These are phyloP conservation scores for Tuber calosporum DNA, from an alignment of 495 filamentous ascomycete species.

Conservation along the genomic window DNA sequence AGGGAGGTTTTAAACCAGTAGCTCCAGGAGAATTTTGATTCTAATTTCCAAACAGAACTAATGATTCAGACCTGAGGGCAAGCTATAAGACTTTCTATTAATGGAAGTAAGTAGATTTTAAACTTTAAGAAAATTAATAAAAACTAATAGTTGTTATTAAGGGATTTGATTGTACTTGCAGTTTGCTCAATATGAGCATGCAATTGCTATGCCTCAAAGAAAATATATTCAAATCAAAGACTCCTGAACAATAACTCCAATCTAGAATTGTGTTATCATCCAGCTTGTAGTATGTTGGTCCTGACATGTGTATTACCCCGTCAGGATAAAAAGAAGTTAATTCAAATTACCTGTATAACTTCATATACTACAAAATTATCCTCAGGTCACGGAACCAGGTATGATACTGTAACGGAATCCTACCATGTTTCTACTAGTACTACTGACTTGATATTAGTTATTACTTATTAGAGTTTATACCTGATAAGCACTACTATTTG, in stretches of 20 bases:
- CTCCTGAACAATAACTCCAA: not conserved
- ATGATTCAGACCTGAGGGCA: not conserved
- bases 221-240: not conserved
- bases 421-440: too few species aligned
- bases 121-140: too few species aligned
- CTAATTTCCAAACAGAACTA: slow-evolving; percentile 3
- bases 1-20: not conserved
- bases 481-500: too few species aligned
- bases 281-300: too few species aligned
- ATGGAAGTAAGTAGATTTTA: not conserved
- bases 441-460: too few species aligned
- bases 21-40: not conserved
- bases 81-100: not conserved
- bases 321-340: not conserved
- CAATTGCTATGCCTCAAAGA: not conserved
- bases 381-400: not conserved
- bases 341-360: not conserved
- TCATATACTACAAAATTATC: not conserved
- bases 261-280: too few species aligned
- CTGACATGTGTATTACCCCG: slow-evolving; percentile 9
- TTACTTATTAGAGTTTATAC: too few species aligned
- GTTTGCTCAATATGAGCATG: slow-evolving; percentile 12
- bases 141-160: not conserved
- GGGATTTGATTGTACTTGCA: not conserved
- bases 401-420: too few species aligned